A percentile compares a stretch with the other conserved stretches of the same genome.
These are phyloP conservation scores for Monosporascus sp. DNA, from an alignment of 2,329 filamentous ascomycete species.

Conservation along the genomic window DNA sequence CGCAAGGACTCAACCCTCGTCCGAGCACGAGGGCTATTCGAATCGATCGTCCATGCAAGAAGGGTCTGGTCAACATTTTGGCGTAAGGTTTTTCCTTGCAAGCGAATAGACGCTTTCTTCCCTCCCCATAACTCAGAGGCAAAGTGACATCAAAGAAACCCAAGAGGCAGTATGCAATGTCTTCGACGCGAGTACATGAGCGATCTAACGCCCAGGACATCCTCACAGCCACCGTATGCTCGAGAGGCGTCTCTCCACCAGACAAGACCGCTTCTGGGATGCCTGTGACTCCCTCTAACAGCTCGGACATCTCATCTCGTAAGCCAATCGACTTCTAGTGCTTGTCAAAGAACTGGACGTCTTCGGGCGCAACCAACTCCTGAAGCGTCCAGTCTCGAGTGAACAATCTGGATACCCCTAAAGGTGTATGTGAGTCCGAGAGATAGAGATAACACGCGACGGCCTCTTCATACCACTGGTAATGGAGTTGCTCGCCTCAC, in stretches of 20 bases:
- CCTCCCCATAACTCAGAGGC: slow-evolving; percentile 1
- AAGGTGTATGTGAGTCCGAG: neutral
- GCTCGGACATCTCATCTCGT: neutral
- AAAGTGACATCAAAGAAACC: slow-evolving; percentile 2
- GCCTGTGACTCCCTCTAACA: neutral
- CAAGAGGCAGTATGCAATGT: slow-evolving; percentile 1
- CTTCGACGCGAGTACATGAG: neutral
- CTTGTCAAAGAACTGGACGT: no score
- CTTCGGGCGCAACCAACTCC: no score
- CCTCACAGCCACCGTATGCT: neutral
- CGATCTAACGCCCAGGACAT: slow-evolving; percentile 2
- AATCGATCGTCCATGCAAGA: neutral
- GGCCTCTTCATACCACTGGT: neutral
- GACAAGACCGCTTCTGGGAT: no score
- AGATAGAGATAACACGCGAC: slow-evolving; percentile 1
- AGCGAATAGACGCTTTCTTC: neutral
- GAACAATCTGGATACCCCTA: no score
- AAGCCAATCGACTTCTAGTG: no score
- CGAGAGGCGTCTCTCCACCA: no score
- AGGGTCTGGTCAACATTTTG: neutral
- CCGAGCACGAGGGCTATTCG: neutral
- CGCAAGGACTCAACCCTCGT: neutral
- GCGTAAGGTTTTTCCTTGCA: slow-evolving; percentile 1
- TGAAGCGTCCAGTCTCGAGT: no score
- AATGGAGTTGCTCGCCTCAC: slow-evolving; percentile 3